Percentiles rank a stretch among this genome's conserved stretches.
These are phyloP conservation scores for Yamadazyma diddensiae DNA, from an alignment of 1,139 yeast genomes.

Conservation along the genomic window DNA sequence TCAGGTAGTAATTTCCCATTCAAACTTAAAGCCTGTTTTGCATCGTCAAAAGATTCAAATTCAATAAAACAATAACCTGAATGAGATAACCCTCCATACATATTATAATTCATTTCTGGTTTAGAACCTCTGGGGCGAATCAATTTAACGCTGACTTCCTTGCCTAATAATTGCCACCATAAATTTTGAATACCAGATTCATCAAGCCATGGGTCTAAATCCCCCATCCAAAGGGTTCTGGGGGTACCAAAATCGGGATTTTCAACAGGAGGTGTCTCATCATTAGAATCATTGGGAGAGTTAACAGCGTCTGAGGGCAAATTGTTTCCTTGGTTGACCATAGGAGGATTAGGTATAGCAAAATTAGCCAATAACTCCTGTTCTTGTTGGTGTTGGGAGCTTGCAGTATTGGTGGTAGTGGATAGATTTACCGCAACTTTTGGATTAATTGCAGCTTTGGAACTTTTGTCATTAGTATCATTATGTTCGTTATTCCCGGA, in stretches of 20 bases:
- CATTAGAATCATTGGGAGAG: background rate
- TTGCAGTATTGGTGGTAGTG: slow-evolving; percentile 30
- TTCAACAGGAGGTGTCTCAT: background rate
- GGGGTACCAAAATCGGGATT: slow-evolving; percentile 20
- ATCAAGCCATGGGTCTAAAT: slow-evolving; percentile 70
- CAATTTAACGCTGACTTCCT: slow-evolving; percentile 48
- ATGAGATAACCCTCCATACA: slow-evolving; percentile 35
- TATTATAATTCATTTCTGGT: slow-evolving; percentile 19
- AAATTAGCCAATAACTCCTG: slow-evolving; percentile 41
- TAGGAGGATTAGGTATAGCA: slow-evolving; percentile 44
- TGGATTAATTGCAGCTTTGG: too few species aligned
- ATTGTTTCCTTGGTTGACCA: slow-evolving; percentile 27
- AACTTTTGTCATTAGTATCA: slow-evolving; percentile 1
- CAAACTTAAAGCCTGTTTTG: slow-evolving; percentile 59
- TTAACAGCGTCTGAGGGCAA: background rate
- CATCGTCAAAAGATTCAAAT: slow-evolving; percentile 60
- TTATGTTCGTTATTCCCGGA: slow-evolving; percentile 1
- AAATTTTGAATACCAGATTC: slow-evolving; percentile 56
- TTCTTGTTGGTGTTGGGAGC: slow-evolving; percentile 46
- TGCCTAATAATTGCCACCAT: slow-evolving; percentile 51
- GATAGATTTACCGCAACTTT: slow-evolving; percentile 5
- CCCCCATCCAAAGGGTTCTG: slow-evolving; percentile 76
- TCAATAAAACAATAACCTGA: slow-evolving; percentile 77
- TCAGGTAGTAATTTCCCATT: slow-evolving; percentile 67
- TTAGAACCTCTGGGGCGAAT: slow-evolving; percentile 44